phyloP scores from a whole-genome alignment of 495 filamentous ascomycete species.

The Penicillium malachiteum region DNA sequence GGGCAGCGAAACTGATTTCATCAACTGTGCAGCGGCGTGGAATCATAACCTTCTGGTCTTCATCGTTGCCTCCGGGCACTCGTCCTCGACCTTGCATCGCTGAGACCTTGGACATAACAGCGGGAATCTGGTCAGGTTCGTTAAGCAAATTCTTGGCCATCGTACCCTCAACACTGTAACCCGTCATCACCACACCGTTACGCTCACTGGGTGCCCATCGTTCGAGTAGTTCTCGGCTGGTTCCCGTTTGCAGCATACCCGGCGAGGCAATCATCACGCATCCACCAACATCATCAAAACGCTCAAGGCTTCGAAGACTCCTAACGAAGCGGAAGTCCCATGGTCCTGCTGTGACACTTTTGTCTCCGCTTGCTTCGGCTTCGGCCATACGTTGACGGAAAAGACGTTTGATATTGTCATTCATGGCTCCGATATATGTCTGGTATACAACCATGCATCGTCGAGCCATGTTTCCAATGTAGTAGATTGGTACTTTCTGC shows the following conservation, averaged over 20 bases:
- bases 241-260: constrained; percentile 96
- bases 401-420: constrained; percentile 93
- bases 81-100: constrained; percentile 55
- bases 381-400: constrained; percentile 86
- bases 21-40: constrained; percentile 87
- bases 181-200: constrained; percentile 96
- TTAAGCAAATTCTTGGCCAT: constrained; percentile 95
- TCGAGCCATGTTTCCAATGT: constrained; percentile 86
- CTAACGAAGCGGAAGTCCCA: constrained; percentile 96
- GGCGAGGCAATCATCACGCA: constrained; percentile 97
- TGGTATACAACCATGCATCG: constrained; percentile 99
- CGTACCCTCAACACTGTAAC: constrained; percentile 96
- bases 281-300: constrained; percentile 92
- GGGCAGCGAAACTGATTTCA: constrained; percentile 91
- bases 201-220: constrained; percentile 92
- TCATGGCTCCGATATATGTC: constrained; percentile 96
- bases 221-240: constrained; percentile 87
- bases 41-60: constrained; percentile 83
- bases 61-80: constrained; percentile 45
- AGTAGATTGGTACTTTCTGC: constrained; percentile 92
- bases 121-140: constrained; percentile 89
- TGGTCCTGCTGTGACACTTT: constrained; percentile 72
- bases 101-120: constrained; percentile 76
- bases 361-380: constrained; percentile 72
- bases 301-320: constrained; percentile 84